Conservation (phyloP, 352 stramenopile genomes). For the Thalassiosira oceanica region DNA sequence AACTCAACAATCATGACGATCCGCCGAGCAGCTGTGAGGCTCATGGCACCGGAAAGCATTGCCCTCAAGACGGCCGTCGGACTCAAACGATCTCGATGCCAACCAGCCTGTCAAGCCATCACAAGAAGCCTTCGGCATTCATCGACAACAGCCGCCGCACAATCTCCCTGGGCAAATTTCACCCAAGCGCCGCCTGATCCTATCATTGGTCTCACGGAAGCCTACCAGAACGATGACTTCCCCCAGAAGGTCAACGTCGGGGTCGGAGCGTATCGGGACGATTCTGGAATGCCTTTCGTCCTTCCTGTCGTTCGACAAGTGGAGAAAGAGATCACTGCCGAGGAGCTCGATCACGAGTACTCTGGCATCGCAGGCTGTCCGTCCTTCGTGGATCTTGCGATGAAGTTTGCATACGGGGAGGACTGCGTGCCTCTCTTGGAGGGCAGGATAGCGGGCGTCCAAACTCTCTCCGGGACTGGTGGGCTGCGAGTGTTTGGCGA, state of each 20-base stretch:
- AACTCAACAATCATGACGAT: too few relatives aligned
- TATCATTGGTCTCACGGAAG: slow-evolving; percentile 95
- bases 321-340: slow-evolving; percentile 91
- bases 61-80: too few relatives aligned
- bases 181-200: slow-evolving; percentile 94
- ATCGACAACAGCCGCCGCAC: neutral
- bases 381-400: slow-evolving; percentile 71
- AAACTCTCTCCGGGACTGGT: slow-evolving; percentile 98
- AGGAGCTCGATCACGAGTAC: slow-evolving; percentile 97
- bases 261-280: slow-evolving; percentile 97
- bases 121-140: too few relatives aligned
- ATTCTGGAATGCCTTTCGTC: slow-evolving; percentile 90
- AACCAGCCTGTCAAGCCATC: too few relatives aligned
- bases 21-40: too few relatives aligned
- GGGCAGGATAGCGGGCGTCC: slow-evolving; percentile 88
- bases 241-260: slow-evolving; percentile 89
- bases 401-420: slow-evolving; percentile 94
- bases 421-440: slow-evolving; percentile 87
- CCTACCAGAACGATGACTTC: slow-evolving; percentile 70
- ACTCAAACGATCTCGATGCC: too few relatives aligned
- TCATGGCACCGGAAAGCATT: too few relatives aligned
- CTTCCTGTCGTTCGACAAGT: slow-evolving; percentile 95
- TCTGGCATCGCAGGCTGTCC: slow-evolving; percentile 87
- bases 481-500: slow-evolving; percentile 94
- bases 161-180: slow-evolving; percentile 76